phyloP scores from a whole-genome alignment of 2,329 filamentous ascomycete genomes.

The Pseudodiploospora longispora region DNA sequence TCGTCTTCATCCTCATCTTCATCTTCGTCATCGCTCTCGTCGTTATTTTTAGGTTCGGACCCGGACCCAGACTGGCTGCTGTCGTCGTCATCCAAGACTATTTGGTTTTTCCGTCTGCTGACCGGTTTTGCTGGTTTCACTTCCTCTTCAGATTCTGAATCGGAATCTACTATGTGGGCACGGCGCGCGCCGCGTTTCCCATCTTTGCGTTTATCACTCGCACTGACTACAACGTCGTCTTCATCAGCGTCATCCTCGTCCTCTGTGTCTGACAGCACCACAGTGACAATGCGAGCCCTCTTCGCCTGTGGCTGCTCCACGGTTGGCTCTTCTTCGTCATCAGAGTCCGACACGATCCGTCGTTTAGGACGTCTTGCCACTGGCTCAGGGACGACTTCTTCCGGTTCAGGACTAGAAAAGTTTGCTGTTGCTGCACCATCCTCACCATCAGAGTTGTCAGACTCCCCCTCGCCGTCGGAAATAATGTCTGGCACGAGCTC shows the following conservation, averaged over 20 bases:
- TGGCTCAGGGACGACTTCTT: slow-evolving; percentile 8
- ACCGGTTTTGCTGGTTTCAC: not conserved
- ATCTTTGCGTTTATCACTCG: not conserved
- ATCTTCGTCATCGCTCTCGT: slow-evolving; percentile 7
- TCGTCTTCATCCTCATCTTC: slow-evolving; percentile 11
- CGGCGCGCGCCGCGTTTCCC: no score
- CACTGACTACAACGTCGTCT: not conserved
- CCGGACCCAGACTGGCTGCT: not conserved
- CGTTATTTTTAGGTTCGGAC: slow-evolving; percentile 5
- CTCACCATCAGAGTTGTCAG: slow-evolving; percentile 3
- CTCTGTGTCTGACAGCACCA: slow-evolving; percentile 17
- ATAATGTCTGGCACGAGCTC: slow-evolving; percentile 1
- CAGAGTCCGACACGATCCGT: slow-evolving; percentile 22
- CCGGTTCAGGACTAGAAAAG: slow-evolving; percentile 25
- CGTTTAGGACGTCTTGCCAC: slow-evolving; percentile 17
- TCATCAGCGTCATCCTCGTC: slow-evolving; percentile 6
- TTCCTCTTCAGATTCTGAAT: slow-evolving; percentile 10
- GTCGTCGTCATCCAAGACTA: slow-evolving; percentile 2
- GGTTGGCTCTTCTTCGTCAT: slow-evolving; percentile 18
- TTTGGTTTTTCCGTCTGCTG: not conserved
- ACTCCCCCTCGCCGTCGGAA: slow-evolving; percentile 17
- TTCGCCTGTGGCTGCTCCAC: slow-evolving; percentile 13
- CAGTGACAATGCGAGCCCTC: slow-evolving; percentile 13
- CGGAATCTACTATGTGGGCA: not conserved
- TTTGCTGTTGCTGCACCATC: slow-evolving; percentile 10